Evolutionary conservation across 768 basidiomycete species (phyloP).

Genomic region (Leccinellum albellum): DNA sequence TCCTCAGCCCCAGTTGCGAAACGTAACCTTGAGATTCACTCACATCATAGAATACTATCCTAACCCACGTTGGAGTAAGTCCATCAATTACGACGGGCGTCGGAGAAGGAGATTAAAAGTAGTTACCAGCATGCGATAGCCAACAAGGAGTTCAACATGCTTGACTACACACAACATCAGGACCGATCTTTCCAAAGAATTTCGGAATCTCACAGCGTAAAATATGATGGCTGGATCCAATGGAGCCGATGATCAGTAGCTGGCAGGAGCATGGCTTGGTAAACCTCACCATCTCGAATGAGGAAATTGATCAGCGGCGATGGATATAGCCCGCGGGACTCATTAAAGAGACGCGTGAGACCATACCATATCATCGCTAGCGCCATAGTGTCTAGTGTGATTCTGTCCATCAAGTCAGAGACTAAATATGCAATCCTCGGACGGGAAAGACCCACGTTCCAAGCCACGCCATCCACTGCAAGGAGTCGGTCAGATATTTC

Average conservation of each 20-base stretch:
- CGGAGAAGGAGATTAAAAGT: background rate
- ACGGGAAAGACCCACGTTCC: background rate
- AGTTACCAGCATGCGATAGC: background rate
- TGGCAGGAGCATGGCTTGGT: too few relatives aligned
- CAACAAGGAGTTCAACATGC: background rate
- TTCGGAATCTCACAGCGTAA: background rate
- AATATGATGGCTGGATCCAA: too few relatives aligned
- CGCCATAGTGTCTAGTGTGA: constrained; percentile 6
- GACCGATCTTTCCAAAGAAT: background rate
- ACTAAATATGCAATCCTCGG: background rate
- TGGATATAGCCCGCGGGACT: background rate
- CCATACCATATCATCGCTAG: constrained; percentile 2
- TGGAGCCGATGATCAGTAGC: too few relatives aligned
- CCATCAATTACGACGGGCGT: background rate
- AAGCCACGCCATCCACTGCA: constrained; percentile 13
- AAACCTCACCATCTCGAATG: constrained; percentile 4
- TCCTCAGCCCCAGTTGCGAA: too few relatives aligned
- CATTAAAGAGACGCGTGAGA: background rate
- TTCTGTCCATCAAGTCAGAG: background rate
- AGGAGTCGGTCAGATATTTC: background rate
- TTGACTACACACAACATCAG: background rate
- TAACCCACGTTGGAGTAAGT: background rate
- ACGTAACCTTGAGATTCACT: too few relatives aligned
- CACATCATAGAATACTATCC: too few relatives aligned
- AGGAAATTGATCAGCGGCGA: constrained; percentile 1